Evolutionary conservation across 441 rosid genomes (phyloP), one percentile per base, ranked within the genome.

Genomic region (Croton laevigatus): DNA sequence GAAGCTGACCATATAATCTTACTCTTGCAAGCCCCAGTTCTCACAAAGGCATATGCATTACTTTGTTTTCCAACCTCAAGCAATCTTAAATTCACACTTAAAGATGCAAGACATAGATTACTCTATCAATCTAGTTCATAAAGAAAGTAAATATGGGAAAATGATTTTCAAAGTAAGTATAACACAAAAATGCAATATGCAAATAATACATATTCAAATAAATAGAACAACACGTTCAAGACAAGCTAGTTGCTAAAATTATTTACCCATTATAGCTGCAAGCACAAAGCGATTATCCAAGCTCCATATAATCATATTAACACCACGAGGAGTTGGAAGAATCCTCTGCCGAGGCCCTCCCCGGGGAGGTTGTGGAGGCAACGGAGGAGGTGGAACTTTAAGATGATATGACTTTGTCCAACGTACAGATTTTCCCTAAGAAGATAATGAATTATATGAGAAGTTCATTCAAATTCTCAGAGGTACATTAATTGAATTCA

Each of bases 301-400:
- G 82, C 99, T 96, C 99, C 99, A 96, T 51, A 87, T 86, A 71
- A 93, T 89, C 99, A 93, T 96, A 83, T 93, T 96, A 74, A 96
- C 99, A 76, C 99, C 99, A 17, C 98, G 98, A 65, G 97, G 99
- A 71, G 97, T 93, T 53, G 99, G 99, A 73, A 96, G 90, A 72
- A 90, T 84, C 82, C 99, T 89, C 75, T 96, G 99, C 57, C 99
- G 98, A 32, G 99, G 99, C 52, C 99, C 99, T 55, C 98, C 98
- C 68, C 96, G 80, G 34, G 91, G 90, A 71, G 97, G 98, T 83
- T 86, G 99, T 65, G 97, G 98, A 64, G 94, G 96, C 86, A 93
- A 76, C 40, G 97, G 98, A 23, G 99, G 97, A 77, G 98, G 96
- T 78, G 99, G 99, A 87, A 96, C 98, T 85, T 87, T 96, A 78